Evolutionary conservation across 2,329 filamentous ascomycete species (phyloP).

Genomic region (Annulohypoxylon truncatum): DNA sequence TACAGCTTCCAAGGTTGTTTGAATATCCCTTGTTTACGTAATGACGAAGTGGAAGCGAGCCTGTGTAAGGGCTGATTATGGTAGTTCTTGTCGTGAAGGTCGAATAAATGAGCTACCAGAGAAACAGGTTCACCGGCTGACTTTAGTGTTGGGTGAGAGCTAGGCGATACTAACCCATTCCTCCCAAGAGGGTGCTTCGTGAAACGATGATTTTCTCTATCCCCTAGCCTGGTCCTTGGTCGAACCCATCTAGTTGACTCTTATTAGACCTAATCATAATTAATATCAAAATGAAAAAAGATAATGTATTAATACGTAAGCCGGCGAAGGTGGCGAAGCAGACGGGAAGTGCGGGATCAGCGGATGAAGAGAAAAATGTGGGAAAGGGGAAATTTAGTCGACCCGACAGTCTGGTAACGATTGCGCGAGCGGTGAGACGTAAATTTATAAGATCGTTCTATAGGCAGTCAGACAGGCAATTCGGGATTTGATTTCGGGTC

Average conservation of each 20-base stretch:
- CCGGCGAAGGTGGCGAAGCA: constrained; percentile 14
- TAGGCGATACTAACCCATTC: constrained; percentile 12
- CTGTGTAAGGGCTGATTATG: constrained; percentile 2
- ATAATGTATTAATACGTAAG: constrained; percentile 12
- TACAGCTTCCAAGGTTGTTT: background rate
- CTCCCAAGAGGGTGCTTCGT: constrained; percentile 16
- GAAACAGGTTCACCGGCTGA: constrained; percentile 11
- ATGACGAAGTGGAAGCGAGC: constrained; percentile 18
- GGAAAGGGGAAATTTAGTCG: constrained; percentile 27
- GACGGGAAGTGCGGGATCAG: constrained; percentile 28
- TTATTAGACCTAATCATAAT: background rate
- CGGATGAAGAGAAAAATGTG: constrained; percentile 28
- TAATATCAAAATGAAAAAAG: constrained; percentile 6
- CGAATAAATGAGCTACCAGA: constrained; percentile 13
- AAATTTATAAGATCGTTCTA: constrained; percentile 18
- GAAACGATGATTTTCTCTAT: constrained; percentile 16
- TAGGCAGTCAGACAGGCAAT: constrained; percentile 25
- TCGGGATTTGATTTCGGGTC: constrained; percentile 33
- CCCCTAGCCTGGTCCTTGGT: constrained; percentile 19
- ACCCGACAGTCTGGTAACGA: constrained; percentile 42
- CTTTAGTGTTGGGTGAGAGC: constrained; percentile 14
- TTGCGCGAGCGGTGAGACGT: constrained; percentile 34
- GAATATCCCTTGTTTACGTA: constrained; percentile 25
- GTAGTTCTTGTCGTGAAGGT: constrained; percentile 10
- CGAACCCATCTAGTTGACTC: constrained; percentile 8